Evolutionary conservation across 2,329 filamentous ascomycete species (phyloP).

Genomic region (Tolypocladium ophioglossoides): DNA sequence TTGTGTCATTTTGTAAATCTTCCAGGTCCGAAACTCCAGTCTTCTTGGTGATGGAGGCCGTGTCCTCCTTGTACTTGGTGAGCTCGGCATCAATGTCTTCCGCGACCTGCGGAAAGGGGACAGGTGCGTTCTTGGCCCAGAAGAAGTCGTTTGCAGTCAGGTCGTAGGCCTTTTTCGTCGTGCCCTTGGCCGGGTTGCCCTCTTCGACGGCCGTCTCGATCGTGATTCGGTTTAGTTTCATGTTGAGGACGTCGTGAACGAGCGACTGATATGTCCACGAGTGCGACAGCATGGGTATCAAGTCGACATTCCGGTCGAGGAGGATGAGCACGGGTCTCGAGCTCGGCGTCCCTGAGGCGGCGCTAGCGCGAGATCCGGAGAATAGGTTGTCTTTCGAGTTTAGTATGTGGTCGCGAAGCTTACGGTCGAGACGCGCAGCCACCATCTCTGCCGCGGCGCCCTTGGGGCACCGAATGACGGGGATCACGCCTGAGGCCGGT

Average conservation of each 20-base stretch:
- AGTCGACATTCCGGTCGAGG: constrained; percentile 87
- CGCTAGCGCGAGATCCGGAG: constrained; percentile 50
- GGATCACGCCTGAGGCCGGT: constrained; percentile 59
- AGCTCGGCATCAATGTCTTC: constrained; percentile 93
- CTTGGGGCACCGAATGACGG: constrained; percentile 90
- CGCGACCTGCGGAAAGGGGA: constrained; percentile 90
- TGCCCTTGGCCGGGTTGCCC: constrained; percentile 59
- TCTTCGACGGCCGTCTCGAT: constrained; percentile 79
- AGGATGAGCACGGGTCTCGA: constrained; percentile 85
- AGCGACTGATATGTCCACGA: constrained; percentile 75
- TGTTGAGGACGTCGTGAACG: constrained; percentile 52
- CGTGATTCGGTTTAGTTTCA: constrained; percentile 79
- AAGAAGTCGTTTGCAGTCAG: constrained; percentile 88
- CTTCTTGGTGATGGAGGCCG: constrained; percentile 87
- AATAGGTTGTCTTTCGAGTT: constrained; percentile 98
- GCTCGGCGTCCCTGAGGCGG: constrained; percentile 49
- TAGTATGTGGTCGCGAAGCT: constrained; percentile 88
- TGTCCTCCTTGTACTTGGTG: constrained; percentile 91
- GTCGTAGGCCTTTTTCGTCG: constrained; percentile 83
- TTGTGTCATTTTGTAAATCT: constrained; percentile 81
- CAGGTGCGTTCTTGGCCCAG: constrained; percentile 84
- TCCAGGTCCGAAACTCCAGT: constrained; percentile 89
- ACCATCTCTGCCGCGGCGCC: constrained; percentile 91
- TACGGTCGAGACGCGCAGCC: constrained; percentile 85
- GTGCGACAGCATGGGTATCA: constrained; percentile 98